These are phyloP conservation scores for Argentina anserina DNA, from an alignment of 306 rosid species.

Conservation along the genomic window DNA sequence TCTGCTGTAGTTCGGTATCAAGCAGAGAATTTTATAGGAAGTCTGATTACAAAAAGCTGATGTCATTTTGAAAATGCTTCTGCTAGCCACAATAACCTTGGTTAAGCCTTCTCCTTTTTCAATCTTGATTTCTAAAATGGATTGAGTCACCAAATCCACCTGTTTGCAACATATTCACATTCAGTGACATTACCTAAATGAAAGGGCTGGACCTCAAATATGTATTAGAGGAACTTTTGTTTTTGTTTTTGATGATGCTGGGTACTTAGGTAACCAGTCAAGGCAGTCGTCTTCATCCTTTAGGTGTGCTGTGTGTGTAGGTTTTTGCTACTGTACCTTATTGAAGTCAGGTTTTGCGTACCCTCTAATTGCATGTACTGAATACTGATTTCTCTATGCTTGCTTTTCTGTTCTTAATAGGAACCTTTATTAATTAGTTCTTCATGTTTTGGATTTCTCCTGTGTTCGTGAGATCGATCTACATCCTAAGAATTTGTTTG, in stretches of 20 bases:
- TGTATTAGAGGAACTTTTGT: not conserved
- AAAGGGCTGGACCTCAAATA: not conserved
- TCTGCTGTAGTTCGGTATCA: not conserved
- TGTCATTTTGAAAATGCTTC: not conserved
- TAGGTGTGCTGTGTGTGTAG: not conserved
- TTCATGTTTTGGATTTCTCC: not conserved
- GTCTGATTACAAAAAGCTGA: not conserved
- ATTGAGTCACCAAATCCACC: not conserved
- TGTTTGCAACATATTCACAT: not conserved
- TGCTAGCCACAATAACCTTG: not conserved
- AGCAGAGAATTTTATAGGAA: not conserved
- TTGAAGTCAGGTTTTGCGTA: not conserved
- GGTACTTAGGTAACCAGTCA: not conserved
- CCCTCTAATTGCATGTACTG: not conserved
- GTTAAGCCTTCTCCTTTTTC: not conserved
- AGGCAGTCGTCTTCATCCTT: not conserved
- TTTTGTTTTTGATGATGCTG: not conserved
- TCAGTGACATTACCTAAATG: not conserved
- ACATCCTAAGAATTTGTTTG: not conserved
- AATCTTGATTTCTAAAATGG: not conserved
- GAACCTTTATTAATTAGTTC: not conserved
- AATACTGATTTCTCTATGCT: not conserved
- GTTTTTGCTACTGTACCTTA: not conserved
- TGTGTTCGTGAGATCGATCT: not conserved
- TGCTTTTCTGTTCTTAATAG: not conserved